Conservation (phyloP, 2,329 filamentous ascomycete genomes). For the Ceratocystis smalleyi region DNA sequence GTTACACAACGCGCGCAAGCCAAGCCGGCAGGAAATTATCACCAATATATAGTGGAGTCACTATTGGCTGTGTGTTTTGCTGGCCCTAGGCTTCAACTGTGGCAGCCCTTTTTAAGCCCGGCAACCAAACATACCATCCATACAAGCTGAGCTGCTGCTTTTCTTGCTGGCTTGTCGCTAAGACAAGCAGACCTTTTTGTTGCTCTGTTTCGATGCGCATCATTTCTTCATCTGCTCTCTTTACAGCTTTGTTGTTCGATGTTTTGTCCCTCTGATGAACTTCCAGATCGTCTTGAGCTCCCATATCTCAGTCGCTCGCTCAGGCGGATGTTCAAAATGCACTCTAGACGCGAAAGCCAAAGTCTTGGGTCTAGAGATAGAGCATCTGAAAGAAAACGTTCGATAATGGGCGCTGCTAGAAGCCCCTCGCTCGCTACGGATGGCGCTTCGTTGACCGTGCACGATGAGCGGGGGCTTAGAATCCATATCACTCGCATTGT, state of each 20-base stretch:
- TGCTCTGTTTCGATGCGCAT: background rate
- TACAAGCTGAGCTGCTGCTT: background rate
- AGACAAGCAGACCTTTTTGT: background rate
- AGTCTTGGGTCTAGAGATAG: background rate
- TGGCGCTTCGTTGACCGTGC: background rate
- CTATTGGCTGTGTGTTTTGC: background rate
- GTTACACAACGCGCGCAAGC: background rate
- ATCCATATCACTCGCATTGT: background rate
- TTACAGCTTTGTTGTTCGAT: background rate
- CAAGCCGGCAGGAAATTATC: background rate
- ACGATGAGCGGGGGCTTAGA: background rate
- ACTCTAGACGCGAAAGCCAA: background rate
- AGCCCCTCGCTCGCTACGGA: background rate
- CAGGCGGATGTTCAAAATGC: background rate
- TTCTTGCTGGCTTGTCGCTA: background rate
- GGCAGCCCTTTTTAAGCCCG: no score
- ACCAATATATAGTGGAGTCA: background rate
- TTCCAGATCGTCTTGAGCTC: background rate
- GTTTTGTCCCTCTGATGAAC: background rate
- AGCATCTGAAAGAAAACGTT: no score
- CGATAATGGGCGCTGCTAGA: no score
- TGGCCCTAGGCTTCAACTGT: background rate
- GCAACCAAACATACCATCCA: no score
- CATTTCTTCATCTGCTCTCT: background rate
- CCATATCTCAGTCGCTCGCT: slow-evolving; percentile 5